Evolutionary conservation across 306 rosid species (phyloP).

Genomic region (Hylodesmum podocarpum): DNA sequence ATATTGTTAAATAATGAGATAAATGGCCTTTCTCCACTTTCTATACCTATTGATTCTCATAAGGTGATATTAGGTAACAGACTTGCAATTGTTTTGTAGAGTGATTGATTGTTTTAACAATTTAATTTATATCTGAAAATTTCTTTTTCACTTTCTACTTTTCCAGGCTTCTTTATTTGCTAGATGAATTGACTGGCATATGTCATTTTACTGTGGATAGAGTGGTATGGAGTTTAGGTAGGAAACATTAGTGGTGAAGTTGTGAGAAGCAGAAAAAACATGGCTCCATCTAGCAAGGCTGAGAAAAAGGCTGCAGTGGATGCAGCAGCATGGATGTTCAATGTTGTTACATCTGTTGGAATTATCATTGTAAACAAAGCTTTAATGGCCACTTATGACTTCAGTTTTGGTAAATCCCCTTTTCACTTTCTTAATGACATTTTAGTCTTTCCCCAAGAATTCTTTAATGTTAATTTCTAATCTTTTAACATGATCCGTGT

Average conservation of each 20-base stretch:
- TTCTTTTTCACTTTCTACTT: not conserved
- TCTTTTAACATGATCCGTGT: not conserved
- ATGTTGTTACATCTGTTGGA: slow-evolving; percentile 86
- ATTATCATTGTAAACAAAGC: slow-evolving; percentile 83
- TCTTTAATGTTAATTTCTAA: not conserved
- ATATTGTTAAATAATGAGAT: not conserved
- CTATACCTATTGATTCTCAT: not conserved
- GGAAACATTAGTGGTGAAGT: slow-evolving; percentile 12
- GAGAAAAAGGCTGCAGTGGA: slow-evolving; percentile 68
- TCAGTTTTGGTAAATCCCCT: slow-evolving; percentile 70
- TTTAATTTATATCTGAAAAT: slow-evolving; percentile 7
- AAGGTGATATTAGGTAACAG: not conserved
- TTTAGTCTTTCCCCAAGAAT: not conserved
- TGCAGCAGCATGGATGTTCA: slow-evolving; percentile 87
- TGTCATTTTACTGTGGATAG: slow-evolving; percentile 18
- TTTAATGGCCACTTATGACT: slow-evolving; percentile 80
- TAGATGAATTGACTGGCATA: not conserved
- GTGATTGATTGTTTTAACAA: not conserved
- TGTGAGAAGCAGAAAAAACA: slow-evolving; percentile 26
- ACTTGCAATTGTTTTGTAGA: not conserved
- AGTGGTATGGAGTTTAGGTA: slow-evolving; percentile 39
- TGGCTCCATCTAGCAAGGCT: slow-evolving; percentile 70
- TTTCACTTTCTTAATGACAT: not conserved
- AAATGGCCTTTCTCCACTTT: not conserved
- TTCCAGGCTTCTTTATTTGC: slow-evolving; percentile 7